phyloP scores from a whole-genome alignment of 176 grass and related monocot species.

The Bromus sterilis region DNA sequence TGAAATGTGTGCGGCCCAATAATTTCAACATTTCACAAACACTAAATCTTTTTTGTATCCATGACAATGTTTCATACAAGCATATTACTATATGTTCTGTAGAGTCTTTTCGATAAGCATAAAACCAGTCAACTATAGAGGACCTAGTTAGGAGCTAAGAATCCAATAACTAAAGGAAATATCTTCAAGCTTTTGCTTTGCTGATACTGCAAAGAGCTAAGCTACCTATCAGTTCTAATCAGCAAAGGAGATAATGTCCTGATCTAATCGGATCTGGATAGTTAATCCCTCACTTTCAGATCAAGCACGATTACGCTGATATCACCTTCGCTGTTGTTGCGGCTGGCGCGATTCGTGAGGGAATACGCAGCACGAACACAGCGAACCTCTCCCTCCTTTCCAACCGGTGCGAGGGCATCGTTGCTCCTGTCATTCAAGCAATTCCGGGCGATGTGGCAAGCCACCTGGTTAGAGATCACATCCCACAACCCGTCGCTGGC shows the following conservation, averaged over 20 bases:
- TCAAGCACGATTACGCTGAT: conserved; percentile 64
- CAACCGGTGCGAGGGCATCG: not conserved
- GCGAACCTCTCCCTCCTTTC: conserved; percentile 9
- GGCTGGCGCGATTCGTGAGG: conserved; percentile 47
- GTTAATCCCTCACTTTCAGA: conserved; percentile 24
- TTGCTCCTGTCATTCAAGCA: conserved; percentile 39
- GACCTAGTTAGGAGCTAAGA: not conserved
- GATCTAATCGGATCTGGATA: not conserved
- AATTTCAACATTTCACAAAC: too few species aligned
- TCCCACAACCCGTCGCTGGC: conserved; percentile 83
- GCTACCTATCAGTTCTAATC: not conserved
- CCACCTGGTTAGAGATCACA: conserved; percentile 42
- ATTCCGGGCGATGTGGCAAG: conserved; percentile 40
- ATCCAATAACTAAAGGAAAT: not conserved
- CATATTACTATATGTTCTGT: not conserved
- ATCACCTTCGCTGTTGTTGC: conserved; percentile 42
- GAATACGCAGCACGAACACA: conserved; percentile 44
- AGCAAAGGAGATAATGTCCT: not conserved
- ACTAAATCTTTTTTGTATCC: not conserved
- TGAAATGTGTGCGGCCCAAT: too few species aligned
- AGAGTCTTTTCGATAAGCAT: not conserved
- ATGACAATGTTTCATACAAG: conserved; percentile 24
- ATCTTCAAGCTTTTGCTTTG: not conserved
- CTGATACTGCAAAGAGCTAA: not conserved
- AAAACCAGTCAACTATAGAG: not conserved